These are phyloP conservation scores for Myochromella boudieri DNA, from an alignment of 768 basidiomycete genomes.

Conservation along the genomic window DNA sequence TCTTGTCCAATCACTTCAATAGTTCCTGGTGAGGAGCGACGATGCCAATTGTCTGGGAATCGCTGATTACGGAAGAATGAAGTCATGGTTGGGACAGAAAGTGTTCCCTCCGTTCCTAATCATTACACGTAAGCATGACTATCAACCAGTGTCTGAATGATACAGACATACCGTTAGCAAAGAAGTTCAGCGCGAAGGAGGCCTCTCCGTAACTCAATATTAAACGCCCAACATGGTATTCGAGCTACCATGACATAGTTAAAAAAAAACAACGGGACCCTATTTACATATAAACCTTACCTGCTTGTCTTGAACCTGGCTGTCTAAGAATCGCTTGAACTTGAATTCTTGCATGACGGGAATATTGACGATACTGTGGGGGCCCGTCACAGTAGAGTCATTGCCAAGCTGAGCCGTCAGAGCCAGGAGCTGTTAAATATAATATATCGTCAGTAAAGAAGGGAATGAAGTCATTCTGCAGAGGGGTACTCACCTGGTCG, in stretches of 20 bases:
- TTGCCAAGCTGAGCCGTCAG: constrained; percentile 12
- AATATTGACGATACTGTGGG: constrained; percentile 11
- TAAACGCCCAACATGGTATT: neutral
- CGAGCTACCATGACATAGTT: neutral
- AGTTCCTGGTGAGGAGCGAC: constrained; percentile 6
- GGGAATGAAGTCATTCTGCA: too few relatives aligned
- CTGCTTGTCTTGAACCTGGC: constrained; percentile 6
- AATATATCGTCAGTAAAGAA: neutral
- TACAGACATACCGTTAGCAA: neutral
- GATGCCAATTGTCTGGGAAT: constrained; percentile 11
- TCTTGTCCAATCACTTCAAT: neutral
- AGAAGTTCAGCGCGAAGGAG: neutral
- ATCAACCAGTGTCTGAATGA: neutral
- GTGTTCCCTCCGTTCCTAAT: constrained; percentile 13
- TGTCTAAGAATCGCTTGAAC: constrained; percentile 12
- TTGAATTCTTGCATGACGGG: constrained; percentile 13
- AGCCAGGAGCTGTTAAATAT: constrained; percentile 6
- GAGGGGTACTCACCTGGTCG: neutral
- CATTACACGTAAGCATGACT: neutral
- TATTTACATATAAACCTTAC: neutral
- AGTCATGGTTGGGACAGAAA: constrained; percentile 12
- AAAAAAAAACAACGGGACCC: neutral
- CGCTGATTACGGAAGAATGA: constrained; percentile 16
- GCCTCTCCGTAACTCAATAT: neutral
- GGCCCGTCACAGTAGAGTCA: constrained; percentile 16